Evolutionary conservation across 169 alveolate species (phyloP).

Genomic region (Plasmodium sp.): DNA sequence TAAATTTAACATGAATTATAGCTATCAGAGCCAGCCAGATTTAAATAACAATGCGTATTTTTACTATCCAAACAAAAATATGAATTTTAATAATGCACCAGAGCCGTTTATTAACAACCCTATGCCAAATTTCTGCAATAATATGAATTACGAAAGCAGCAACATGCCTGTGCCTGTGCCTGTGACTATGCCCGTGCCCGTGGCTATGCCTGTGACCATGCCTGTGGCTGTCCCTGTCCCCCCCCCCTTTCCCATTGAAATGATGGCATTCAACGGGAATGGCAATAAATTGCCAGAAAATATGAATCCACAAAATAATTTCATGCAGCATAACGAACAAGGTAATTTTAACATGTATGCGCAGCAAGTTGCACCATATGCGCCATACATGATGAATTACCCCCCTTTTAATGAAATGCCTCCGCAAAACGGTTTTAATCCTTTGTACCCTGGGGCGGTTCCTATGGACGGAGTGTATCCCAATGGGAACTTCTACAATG

Average conservation of each 20-base stretch:
- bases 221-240: not conserved
- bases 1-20: constrained; percentile 9
- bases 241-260: not conserved
- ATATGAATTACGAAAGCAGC: constrained; percentile 49
- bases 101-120: constrained; percentile 16
- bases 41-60: constrained; percentile 36
- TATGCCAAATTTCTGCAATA: constrained; percentile 15
- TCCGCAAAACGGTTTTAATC: constrained; percentile 33
- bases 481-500: constrained; percentile 26
- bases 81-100: constrained; percentile 33
- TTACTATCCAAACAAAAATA: constrained; percentile 26
- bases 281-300: constrained; percentile 2
- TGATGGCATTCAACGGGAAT: not conserved
- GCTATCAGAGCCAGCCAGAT: constrained; percentile 1
- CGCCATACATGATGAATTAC: constrained; percentile 34
- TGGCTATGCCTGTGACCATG: not conserved
- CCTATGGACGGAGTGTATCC: constrained; percentile 52
- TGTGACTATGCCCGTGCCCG: not conserved
- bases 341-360: constrained; percentile 13
- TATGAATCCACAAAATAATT: constrained; percentile 30
- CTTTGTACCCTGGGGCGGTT: constrained; percentile 12
- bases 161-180: not conserved
- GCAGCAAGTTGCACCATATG: constrained; percentile 31
- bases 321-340: constrained; percentile 42
- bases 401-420: constrained; percentile 47